A percentile compares a stretch with the other conserved stretches of the same genome.
Evolutionary conservation across 1,139 yeast species (phyloP).

Genomic region (Scheffersomyces lignicola): DNA sequence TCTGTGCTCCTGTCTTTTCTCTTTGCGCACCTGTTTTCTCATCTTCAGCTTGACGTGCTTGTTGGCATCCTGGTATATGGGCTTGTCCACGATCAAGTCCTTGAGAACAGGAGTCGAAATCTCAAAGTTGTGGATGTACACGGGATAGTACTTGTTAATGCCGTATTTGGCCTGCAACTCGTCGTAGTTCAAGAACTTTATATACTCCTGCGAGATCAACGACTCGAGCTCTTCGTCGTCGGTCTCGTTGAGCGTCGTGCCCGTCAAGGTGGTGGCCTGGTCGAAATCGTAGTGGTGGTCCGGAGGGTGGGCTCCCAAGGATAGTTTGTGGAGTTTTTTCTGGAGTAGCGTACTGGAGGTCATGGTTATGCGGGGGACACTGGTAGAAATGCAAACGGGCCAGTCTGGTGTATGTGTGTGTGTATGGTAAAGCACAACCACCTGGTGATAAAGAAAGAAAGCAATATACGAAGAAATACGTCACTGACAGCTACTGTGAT

Average conservation of each 20-base stretch:
- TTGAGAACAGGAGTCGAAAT: slow-evolving; percentile 39
- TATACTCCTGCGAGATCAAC: slow-evolving; percentile 5
- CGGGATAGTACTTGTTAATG: slow-evolving; percentile 42
- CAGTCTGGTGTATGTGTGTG: too few species aligned
- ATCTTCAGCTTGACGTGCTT: slow-evolving; percentile 23
- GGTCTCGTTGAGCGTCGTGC: not conserved
- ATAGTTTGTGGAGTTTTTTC: slow-evolving; percentile 3
- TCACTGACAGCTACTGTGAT: too few species aligned
- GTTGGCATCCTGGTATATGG: slow-evolving; percentile 44
- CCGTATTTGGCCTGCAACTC: slow-evolving; percentile 35
- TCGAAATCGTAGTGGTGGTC: not conserved
- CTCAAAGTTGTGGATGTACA: slow-evolving; percentile 40
- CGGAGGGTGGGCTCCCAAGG: not conserved
- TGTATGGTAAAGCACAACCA: too few species aligned
- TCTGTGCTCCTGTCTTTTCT: slow-evolving; percentile 8
- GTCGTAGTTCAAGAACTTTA: slow-evolving; percentile 34
- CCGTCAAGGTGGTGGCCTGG: not conserved
- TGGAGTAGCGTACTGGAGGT: not conserved
- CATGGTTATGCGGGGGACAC: slow-evolving; percentile 1
- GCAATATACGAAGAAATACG: too few species aligned
- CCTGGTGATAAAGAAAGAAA: too few species aligned
- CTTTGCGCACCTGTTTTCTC: slow-evolving; percentile 8
- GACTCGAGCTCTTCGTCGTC: not conserved
- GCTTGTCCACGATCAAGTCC: slow-evolving; percentile 37
- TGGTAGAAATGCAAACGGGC: slow-evolving; percentile 1